phyloP scores from a whole-genome alignment of 164 flowering plant species.

The Tinospora cordifolia region DNA sequence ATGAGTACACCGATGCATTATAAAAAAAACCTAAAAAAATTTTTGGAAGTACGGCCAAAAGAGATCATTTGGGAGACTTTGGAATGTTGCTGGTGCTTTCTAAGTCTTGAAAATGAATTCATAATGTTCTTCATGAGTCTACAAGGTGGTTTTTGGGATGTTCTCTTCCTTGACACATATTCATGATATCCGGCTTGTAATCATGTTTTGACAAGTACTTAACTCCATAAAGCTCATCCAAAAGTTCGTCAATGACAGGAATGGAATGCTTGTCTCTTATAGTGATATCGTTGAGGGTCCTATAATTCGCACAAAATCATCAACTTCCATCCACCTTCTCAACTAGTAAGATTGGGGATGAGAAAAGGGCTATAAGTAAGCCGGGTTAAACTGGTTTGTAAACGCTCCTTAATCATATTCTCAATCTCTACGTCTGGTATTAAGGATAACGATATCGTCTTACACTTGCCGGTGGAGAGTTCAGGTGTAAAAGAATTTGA shows the following conservation, averaged over 20 bases:
- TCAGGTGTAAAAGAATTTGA: background rate
- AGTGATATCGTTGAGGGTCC: constrained; percentile 12
- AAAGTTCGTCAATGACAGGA: constrained; percentile 16
- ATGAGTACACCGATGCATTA: background rate
- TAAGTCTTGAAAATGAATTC: background rate
- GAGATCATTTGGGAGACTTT: background rate
- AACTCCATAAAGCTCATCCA: constrained; percentile 17
- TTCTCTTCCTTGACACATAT: background rate
- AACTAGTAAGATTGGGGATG: constrained; percentile 12
- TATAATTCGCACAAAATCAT: constrained; percentile 13
- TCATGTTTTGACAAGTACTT: background rate
- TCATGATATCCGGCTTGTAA: background rate
- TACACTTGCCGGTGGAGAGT: background rate
- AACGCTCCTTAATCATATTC: background rate
- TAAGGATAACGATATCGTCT: constrained; percentile 14
- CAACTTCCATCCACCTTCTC: constrained; percentile 14
- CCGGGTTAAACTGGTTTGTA: background rate
- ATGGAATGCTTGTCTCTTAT: constrained; percentile 16
- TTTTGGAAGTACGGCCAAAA: background rate
- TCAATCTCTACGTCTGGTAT: constrained; percentile 12
- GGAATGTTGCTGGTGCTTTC: background rate
- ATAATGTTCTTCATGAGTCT: constrained; percentile 2
- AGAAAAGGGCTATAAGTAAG: constrained; percentile 9
- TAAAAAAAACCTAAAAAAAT: background rate
- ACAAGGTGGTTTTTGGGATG: background rate